phyloP scores from a whole-genome alignment of 805 yeast genomes.

The Candida silvicultrix region DNA sequence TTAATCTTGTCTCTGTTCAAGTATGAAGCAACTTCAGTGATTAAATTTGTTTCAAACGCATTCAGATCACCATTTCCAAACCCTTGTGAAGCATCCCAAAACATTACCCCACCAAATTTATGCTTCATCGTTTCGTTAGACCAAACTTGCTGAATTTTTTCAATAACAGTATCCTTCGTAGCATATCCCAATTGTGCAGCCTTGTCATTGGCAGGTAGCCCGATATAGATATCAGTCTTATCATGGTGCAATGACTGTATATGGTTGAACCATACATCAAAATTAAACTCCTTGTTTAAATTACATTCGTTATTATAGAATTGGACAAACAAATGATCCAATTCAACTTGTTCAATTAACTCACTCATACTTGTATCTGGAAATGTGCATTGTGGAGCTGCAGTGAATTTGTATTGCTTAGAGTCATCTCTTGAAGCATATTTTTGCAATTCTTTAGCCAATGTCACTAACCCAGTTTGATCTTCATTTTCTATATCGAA shows the following conservation, averaged over 20 bases:
- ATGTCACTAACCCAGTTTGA: slow-evolving; percentile 59
- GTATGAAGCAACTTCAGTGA: slow-evolving; percentile 16
- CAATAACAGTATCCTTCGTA: slow-evolving; percentile 30
- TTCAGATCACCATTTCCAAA: slow-evolving; percentile 32
- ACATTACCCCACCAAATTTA: slow-evolving; percentile 76
- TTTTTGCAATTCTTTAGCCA: slow-evolving; percentile 43
- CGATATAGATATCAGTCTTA: slow-evolving; percentile 47
- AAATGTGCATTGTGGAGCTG: slow-evolving; percentile 76
- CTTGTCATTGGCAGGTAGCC: slow-evolving; percentile 49
- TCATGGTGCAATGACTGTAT: slow-evolving; percentile 26
- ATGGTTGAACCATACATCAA: slow-evolving; percentile 39
- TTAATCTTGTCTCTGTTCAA: slow-evolving; percentile 2
- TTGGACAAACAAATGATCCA: slow-evolving; percentile 68
- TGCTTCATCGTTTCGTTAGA: slow-evolving; percentile 2
- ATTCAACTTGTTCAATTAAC: slow-evolving; percentile 41
- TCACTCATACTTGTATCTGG: slow-evolving; percentile 55
- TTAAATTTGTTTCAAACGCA: slow-evolving; percentile 21
- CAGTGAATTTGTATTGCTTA: slow-evolving; percentile 55
- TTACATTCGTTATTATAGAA: slow-evolving; percentile 68
- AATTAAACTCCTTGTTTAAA: slow-evolving; percentile 39
- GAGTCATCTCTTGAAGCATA: slow-evolving; percentile 33
- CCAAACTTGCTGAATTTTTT: slow-evolving; percentile 20
- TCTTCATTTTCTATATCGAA: slow-evolving; percentile 74
- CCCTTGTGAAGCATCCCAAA: slow-evolving; percentile 90
- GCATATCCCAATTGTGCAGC: slow-evolving; percentile 57